A percentile compares a stretch with the other conserved stretches of the same genome.
Conservation (phyloP, 805 yeast species). For the Crinitomyces ghanaensis region DNA sequence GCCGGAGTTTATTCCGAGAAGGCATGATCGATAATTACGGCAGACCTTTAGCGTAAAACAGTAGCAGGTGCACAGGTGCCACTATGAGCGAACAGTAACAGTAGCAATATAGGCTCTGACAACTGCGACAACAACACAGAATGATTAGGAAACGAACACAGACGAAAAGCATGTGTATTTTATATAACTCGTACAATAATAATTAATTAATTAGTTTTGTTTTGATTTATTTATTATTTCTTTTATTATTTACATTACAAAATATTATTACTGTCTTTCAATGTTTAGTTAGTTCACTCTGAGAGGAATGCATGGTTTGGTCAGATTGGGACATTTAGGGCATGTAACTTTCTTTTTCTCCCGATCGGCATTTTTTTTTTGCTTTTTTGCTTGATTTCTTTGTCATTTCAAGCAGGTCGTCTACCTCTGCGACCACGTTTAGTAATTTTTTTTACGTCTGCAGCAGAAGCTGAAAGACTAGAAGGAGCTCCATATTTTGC, state of each 20-base stretch:
- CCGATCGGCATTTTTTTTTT: slow-evolving; percentile 1
- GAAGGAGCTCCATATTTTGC: slow-evolving; percentile 5
- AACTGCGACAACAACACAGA: too few species aligned
- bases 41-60: slow-evolving; percentile 2
- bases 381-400: not conserved
- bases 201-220: not conserved
- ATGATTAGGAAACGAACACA: too few species aligned
- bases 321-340: not conserved
- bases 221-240: not conserved
- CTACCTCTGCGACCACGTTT: slow-evolving; percentile 2
- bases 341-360: slow-evolving; percentile 1
- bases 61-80: slow-evolving; percentile 1
- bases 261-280: too few species aligned
- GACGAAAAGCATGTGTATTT: not conserved
- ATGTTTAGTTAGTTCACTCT: too few species aligned
- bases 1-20: slow-evolving; percentile 59
- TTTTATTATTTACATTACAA: not conserved
- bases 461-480: slow-evolving; percentile 2
- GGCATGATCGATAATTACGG: not conserved
- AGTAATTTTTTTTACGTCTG: slow-evolving; percentile 1
- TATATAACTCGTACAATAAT: not conserved
- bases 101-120: not conserved
- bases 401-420: not conserved
- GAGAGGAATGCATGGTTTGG: not conserved
- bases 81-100: slow-evolving; percentile 1